Base-by-base conservation (phyloP, 2,329 filamentous ascomycete species). In the Cytospora chrysosperma region DNA sequence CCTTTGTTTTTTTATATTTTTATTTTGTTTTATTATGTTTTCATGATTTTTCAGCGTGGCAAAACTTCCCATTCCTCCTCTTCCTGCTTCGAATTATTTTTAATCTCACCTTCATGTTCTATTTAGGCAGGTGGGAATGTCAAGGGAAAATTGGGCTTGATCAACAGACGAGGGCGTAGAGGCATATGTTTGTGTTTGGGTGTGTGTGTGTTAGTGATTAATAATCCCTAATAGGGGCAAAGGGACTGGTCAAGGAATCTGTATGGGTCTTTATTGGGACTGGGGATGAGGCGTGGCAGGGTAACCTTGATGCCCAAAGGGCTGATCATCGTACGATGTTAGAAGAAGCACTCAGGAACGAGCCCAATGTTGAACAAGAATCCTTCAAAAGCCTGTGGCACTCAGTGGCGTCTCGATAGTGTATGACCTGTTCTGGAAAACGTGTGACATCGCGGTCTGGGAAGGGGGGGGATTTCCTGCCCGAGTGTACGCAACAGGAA, bases 361-460 rank as follows among this genome's bases (percentile, higher is more conserved):
- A 47, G 43, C n/a, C 43, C 50, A 17, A 61, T 61, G 37, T 37
- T 43, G 59, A 55, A 28, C n/a, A 34, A 28, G 26, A 37, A 49
- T 55, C 59, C 51, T 53, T 28, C 27, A 17, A 34, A 15, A 24
- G 19, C 9, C 37, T 49, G 32, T 65, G 55, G 59, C 51, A 61
- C 32, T 49, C 49, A 28, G 43, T 61, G 58, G 62, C 53, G 58
- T 51, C 57, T 57, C 54, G 62, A 59, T 64, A 57, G 58, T 64
- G 24, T 56, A 27, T 30, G 57, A 27, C n/a, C n/a, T n/a, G 30
- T 43, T 34, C 30, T 52, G 40, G 40, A 28, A 52, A 37, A 30
- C 54, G 51, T 49, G 51, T 53, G 52, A 61, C 59, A 13, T 30
- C 34, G 27, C 52, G 59, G 34, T 51, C 51, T n/a, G n/a, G n/a